Conservation (phyloP, 2,329 filamentous ascomycete genomes). For the Aotearoamyces nothofagi region DNA sequence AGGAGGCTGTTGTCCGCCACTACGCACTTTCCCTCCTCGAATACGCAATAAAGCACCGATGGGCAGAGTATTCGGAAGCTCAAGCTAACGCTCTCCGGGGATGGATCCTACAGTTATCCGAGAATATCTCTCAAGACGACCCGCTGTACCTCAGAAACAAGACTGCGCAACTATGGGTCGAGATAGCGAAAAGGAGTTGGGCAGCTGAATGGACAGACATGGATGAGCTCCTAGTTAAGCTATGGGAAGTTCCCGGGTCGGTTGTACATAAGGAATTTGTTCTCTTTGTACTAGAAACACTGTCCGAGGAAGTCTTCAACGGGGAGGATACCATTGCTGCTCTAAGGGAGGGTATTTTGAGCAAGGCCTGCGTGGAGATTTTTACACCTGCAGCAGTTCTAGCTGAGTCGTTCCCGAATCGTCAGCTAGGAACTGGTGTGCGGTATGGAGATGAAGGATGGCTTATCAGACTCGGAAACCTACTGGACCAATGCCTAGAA, state of each 20-base stretch:
- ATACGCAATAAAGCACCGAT: conserved; percentile 74
- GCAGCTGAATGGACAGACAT: conserved; percentile 88
- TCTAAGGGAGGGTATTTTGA: conserved; percentile 68
- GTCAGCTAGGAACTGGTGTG: conserved; percentile 46
- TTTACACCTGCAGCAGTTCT: conserved; percentile 71
- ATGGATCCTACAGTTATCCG: conserved; percentile 69
- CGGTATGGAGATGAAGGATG: conserved; percentile 75
- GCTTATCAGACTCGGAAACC: conserved; percentile 60
- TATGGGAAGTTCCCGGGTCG: conserved; percentile 61
- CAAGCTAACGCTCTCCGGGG: conserved; percentile 54
- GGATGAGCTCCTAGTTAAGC: conserved; percentile 66
- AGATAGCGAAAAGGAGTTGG: conserved; percentile 88
- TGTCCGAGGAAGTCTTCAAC: conserved; percentile 90
- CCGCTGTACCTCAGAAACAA: conserved; percentile 83
- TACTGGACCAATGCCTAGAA: conserved; percentile 59
- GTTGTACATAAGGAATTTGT: conserved; percentile 68
- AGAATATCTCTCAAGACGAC: conserved; percentile 54
- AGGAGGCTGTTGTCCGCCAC: conserved; percentile 74
- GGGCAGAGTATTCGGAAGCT: conserved; percentile 54
- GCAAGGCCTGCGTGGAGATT: conserved; percentile 83
- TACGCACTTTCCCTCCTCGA: conserved; percentile 89
- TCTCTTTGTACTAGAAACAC: conserved; percentile 72
- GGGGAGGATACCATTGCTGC: conserved; percentile 78
- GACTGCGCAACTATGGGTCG: conserved; percentile 85
- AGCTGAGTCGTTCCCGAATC: conserved; percentile 58